Percentiles rank a stretch among this genome's conserved stretches.
Evolutionary conservation across 805 yeast species (phyloP).

Genomic region (Ogataea parapolymorpha): DNA sequence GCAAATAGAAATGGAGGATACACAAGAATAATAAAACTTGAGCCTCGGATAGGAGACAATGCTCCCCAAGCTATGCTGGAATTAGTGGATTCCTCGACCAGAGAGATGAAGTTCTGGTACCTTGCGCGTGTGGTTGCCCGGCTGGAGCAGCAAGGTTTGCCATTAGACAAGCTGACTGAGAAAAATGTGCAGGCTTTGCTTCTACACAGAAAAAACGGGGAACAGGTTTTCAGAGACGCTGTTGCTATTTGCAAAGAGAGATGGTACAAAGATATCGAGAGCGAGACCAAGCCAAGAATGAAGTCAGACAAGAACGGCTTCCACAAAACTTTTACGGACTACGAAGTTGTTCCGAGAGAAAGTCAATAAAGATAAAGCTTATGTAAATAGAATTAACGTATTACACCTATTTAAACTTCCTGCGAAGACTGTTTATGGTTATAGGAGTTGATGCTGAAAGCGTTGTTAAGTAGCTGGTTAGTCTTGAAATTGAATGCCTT

Average conservation of each 20-base stretch:
- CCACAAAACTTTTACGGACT: conserved; percentile 29
- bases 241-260: conserved; percentile 55
- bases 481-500: conserved; percentile 61
- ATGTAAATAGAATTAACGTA: conserved; percentile 13
- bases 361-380: not conserved
- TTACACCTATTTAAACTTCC: conserved; percentile 8
- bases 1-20: conserved; percentile 69
- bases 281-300: conserved; percentile 31
- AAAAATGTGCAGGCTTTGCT: conserved; percentile 54
- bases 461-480: conserved; percentile 50
- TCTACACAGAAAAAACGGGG: conserved; percentile 46
- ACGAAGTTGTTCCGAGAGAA: conserved; percentile 33
- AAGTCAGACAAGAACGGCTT: conserved; percentile 28
- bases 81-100: conserved; percentile 57
- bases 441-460: conserved; percentile 28
- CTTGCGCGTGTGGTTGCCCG: conserved; percentile 86
- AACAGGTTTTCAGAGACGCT: conserved; percentile 50
- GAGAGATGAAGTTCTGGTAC: conserved; percentile 72
- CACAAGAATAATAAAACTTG: conserved; percentile 79
- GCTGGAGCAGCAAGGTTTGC: conserved; percentile 58
- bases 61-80: conserved; percentile 90
- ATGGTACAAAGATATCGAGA: conserved; percentile 36
- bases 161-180: conserved; percentile 50
- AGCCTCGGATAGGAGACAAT: conserved; percentile 83
- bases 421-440: conserved; percentile 12